phyloP scores from a whole-genome alignment of 2,329 filamentous ascomycete species.

The Botryotinia narcissicola region DNA sequence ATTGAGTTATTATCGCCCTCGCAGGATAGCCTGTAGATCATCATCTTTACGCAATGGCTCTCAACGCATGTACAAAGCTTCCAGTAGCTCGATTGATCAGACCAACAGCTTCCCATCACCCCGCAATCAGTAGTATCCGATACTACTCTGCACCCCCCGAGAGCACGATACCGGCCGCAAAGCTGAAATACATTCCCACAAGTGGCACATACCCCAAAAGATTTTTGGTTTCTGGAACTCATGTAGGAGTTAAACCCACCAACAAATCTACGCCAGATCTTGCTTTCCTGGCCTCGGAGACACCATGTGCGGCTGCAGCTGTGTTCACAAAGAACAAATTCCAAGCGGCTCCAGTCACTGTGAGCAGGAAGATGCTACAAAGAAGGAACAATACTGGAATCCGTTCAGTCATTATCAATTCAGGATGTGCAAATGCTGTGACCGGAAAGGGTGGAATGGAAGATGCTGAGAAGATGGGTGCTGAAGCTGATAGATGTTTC shows the following conservation, averaged over 20 bases:
- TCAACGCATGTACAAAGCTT: slow-evolving; percentile 28
- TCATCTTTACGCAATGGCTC: slow-evolving; percentile 32
- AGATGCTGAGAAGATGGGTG: slow-evolving; percentile 83
- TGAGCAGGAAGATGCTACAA: slow-evolving; percentile 71
- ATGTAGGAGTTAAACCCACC: slow-evolving; percentile 89
- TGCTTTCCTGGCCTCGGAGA: slow-evolving; percentile 81
- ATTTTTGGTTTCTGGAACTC: slow-evolving; percentile 80
- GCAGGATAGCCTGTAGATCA: background rate
- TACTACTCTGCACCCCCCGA: slow-evolving; percentile 59
- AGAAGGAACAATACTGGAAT: slow-evolving; percentile 66
- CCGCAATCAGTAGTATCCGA: slow-evolving; percentile 36
- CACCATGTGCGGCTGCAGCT: slow-evolving; percentile 80
- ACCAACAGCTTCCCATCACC: slow-evolving; percentile 29
- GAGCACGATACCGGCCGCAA: slow-evolving; percentile 67
- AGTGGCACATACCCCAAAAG: slow-evolving; percentile 86
- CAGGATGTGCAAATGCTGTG: slow-evolving; percentile 94
- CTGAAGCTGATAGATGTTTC: slow-evolving; percentile 68
- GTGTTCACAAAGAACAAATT: slow-evolving; percentile 99
- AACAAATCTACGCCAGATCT: slow-evolving; percentile 92
- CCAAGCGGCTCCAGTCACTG: slow-evolving; percentile 90
- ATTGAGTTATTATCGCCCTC: background rate
- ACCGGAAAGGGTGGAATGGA: slow-evolving; percentile 87
- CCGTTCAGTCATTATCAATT: slow-evolving; percentile 85
- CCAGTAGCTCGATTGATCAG: slow-evolving; percentile 31
- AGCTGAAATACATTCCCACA: slow-evolving; percentile 86